Percentiles rank a stretch among this genome's conserved stretches.
phyloP scores from a whole-genome alignment of 1,284 basidiomycete genomes.

The Vanrija pseudolonga region DNA sequence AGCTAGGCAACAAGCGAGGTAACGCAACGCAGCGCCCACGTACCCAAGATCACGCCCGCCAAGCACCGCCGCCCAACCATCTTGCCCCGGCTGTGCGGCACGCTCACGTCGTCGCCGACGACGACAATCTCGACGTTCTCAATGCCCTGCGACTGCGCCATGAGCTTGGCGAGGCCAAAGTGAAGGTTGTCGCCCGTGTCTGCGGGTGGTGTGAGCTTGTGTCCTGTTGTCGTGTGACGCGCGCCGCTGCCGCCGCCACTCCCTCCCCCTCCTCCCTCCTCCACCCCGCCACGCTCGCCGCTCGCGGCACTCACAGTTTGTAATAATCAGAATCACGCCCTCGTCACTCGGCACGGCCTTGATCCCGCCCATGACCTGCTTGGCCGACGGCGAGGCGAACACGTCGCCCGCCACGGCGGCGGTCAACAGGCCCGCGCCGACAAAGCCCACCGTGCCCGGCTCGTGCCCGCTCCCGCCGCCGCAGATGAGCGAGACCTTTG shows the following conservation, averaged over 20 bases:
- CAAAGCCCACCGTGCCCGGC: constrained; percentile 46
- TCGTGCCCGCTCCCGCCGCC: constrained; percentile 54
- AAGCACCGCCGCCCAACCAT: constrained; percentile 53
- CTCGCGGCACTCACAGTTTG: constrained; percentile 48
- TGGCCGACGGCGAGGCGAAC: constrained; percentile 54
- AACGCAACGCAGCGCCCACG: constrained; percentile 22
- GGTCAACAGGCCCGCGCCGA: constrained; percentile 49
- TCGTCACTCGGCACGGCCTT: constrained; percentile 49
- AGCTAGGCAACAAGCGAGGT: not conserved
- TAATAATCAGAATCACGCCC: constrained; percentile 50
- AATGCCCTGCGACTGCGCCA: constrained; percentile 31
- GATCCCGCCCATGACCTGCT: constrained; percentile 52
- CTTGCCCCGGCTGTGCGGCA: constrained; percentile 50
- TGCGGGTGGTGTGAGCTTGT: constrained; percentile 5
- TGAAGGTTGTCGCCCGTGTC: constrained; percentile 53
- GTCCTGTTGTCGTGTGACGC: not conserved
- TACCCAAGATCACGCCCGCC: constrained; percentile 48
- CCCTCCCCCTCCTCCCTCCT: not conserved
- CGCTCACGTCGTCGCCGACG: constrained; percentile 53
- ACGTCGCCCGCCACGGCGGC: constrained; percentile 53
- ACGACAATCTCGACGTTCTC: constrained; percentile 52
- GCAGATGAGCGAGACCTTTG: constrained; percentile 51
- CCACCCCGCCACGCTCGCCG: not conserved
- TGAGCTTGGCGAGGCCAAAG: constrained; percentile 46
- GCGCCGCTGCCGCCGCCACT: not conserved